Conservation (phyloP, 148 eudicot species). For the Suaeda aralocaspica region DNA sequence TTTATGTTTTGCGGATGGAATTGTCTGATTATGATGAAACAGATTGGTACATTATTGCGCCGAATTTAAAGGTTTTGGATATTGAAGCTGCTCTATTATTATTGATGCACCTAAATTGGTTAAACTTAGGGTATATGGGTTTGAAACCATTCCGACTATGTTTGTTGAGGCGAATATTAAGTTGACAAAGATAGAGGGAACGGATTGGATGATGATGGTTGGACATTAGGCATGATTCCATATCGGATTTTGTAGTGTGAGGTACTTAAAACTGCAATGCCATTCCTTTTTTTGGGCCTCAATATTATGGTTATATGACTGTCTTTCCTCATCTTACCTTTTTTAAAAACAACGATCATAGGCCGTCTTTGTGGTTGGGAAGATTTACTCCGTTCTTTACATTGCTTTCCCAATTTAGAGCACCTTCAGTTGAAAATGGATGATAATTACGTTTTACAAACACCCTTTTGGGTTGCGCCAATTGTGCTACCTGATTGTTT, state of each 20-base stretch:
- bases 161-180: too few species aligned
- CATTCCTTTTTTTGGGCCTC: neutral
- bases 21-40: neutral
- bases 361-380: neutral
- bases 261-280: neutral
- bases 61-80: neutral
- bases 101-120: neutral
- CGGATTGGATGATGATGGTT: too few species aligned
- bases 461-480: neutral
- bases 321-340: neutral
- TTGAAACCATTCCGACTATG: too few species aligned
- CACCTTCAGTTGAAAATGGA: neutral
- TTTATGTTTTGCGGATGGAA: neutral
- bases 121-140: too few species aligned
- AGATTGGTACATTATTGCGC: neutral
- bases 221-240: too few species aligned
- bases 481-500: neutral
- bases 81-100: neutral
- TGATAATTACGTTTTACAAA: too few species aligned
- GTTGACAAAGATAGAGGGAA: too few species aligned
- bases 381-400: neutral
- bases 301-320: neutral
- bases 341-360: neutral
- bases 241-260: conserved; percentile 2
- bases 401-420: neutral